Evolutionary conservation across 345 rosid genomes (phyloP), one percentile per base, ranked within the genome.

Genomic region (Hirschfeldia incana): DNA sequence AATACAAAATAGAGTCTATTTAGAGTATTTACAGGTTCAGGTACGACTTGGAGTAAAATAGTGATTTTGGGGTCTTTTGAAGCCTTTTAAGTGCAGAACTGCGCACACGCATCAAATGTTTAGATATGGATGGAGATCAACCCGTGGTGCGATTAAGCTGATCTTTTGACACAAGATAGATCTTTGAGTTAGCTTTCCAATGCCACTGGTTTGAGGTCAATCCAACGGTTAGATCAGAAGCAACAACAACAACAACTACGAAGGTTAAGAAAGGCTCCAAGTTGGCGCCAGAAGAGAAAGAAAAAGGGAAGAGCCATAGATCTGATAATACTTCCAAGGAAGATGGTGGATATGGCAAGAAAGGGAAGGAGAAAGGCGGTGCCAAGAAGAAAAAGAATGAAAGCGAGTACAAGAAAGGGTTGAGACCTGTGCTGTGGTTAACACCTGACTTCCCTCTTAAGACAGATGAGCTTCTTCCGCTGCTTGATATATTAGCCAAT

Each of bases 401-500:
- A 70, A 93, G 89, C 17, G 97, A 93, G 77, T 91, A 89, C 77
- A 93, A 90, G 84, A 93, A 93, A 83, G 95, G 92, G 67, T 84
- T 93, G 82, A 89, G 97, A 83, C 98, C 97, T 82, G 93, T 90
- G 49, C 74, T 93, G 58, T 93, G 95, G 94, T 84, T 93, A 76
- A 90, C 98, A 68, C 93, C 97, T 26, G 94, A 90, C 76, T 93
- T 93, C 81, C 97, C 97, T 29, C 81, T 93, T 30, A 88, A 89
- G 85, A 93, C 92, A 0, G 97, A 93, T 53, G 98, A 93, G 81
- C 91, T 93, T 62, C 81, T 93, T 72, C 98, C 98, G 60, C 84
- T 93, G 74, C 91, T 93, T 44, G 98, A 93, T 81, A 93, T 93
- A 84, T 86, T 93, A 79, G 98, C 97, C 57, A 87, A 93, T 84